Conservation (phyloP, 306 rosid species). For the Lotus japonicus region DNA sequence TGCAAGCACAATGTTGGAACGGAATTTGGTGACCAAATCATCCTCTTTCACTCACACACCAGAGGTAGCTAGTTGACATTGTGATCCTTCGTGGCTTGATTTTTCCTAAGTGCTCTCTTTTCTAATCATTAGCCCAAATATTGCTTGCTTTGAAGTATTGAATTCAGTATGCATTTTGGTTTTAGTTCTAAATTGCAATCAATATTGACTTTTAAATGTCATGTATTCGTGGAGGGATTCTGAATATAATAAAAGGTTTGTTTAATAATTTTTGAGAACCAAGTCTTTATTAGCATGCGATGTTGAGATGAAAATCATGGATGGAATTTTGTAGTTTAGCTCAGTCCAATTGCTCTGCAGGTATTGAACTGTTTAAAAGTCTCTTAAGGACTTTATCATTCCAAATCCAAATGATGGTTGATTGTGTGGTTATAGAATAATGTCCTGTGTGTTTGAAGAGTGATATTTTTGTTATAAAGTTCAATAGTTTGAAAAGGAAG, state of each 20-base stretch:
- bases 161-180: not conserved
- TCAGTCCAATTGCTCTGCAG: not conserved
- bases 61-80: conserved; percentile 47
- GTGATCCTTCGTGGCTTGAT: not conserved
- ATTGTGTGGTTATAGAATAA: not conserved
- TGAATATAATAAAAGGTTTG: not conserved
- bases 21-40: conserved; percentile 44
- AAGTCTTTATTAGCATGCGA: not conserved
- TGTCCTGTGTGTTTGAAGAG: not conserved
- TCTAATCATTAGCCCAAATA: not conserved
- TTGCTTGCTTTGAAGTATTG: not conserved
- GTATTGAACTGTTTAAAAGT: not conserved
- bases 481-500: conserved; percentile 6
- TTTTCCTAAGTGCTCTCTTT: not conserved
- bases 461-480: not conserved
- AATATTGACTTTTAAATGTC: not conserved
- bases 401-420: not conserved
- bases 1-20: conserved; percentile 49
- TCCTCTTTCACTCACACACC: conserved; percentile 25
- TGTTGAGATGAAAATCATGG: not conserved
- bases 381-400: not conserved
- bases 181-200: not conserved
- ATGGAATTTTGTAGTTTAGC: not conserved
- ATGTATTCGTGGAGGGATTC: not conserved
- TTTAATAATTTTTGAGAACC: not conserved